phyloP scores from a whole-genome alignment of 345 rosid species.

The Excoecaria agallocha region DNA sequence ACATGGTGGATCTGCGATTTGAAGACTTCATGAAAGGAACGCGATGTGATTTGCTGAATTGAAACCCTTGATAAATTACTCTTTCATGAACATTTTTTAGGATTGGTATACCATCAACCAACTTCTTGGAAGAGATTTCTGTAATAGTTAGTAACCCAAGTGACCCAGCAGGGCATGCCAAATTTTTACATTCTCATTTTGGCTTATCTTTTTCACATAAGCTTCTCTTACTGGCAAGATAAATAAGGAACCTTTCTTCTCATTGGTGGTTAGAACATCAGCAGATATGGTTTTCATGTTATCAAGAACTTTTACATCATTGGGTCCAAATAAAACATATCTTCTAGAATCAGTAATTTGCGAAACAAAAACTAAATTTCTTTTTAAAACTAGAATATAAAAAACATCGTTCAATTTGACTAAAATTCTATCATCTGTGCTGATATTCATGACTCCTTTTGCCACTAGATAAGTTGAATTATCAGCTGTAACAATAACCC shows the following conservation, averaged over 20 bases:
- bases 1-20: not conserved
- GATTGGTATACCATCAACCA: constrained; percentile 8
- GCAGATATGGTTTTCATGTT: constrained; percentile 5
- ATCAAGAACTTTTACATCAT: constrained; percentile 15
- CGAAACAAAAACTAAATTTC: not conserved
- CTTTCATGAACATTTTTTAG: not conserved
- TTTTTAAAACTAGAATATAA: not conserved
- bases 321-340: constrained; percentile 17
- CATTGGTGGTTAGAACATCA: constrained; percentile 10
- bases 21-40: constrained; percentile 13
- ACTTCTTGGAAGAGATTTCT: constrained; percentile 17
- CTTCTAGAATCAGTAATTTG: constrained; percentile 5
- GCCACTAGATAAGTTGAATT: not conserved
- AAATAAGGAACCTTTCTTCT: constrained; percentile 10
- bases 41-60: constrained; percentile 15
- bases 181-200: not conserved
- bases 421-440: not conserved
- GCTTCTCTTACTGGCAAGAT: constrained; percentile 7
- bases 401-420: constrained; percentile 11
- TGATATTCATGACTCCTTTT: not conserved
- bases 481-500: not conserved
- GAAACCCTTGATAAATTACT: not conserved
- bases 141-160: constrained; percentile 17
- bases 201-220: constrained; percentile 16
- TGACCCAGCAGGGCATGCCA: constrained; percentile 22